Conservation (phyloP, 2,329 filamentous ascomycete species). For the Chaetomiaceae sp. region DNA sequence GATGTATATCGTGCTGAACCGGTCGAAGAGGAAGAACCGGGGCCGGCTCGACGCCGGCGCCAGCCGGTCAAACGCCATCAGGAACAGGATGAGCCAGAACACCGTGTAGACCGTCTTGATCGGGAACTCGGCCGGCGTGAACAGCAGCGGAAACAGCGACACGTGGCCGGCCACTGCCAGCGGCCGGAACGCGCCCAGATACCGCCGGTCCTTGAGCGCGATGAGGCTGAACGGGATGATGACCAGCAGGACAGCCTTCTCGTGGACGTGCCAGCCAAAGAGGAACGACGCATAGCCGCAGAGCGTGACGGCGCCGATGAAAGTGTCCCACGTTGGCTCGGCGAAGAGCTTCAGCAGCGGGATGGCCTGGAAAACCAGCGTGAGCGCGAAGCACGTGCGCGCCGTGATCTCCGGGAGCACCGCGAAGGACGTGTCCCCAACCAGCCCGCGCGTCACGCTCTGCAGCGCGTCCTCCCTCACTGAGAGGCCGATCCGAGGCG, state of each 20-base stretch:
- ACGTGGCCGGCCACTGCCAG: constrained; percentile 91
- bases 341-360: constrained; percentile 78
- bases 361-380: constrained; percentile 74
- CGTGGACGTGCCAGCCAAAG: constrained; percentile 98
- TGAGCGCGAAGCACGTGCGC: constrained; percentile 73
- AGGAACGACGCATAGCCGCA: constrained; percentile 96
- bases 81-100: constrained; percentile 82
- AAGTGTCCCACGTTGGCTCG: constrained; percentile 78
- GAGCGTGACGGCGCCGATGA: constrained; percentile 82
- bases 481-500: constrained; percentile 70
- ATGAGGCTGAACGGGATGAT: constrained; percentile 94
- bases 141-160: constrained; percentile 88
- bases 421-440: constrained; percentile 91
- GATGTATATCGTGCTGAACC: constrained; percentile 86
- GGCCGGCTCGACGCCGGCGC: constrained; percentile 75
- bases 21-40: constrained; percentile 85
- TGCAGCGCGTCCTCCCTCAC: constrained; percentile 71
- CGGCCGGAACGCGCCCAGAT: constrained; percentile 86
- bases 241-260: constrained; percentile 91
- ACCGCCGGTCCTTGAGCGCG: constrained; percentile 81
- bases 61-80: constrained; percentile 80
- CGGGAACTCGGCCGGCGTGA: constrained; percentile 87
- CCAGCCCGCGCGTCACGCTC: constrained; percentile 87
- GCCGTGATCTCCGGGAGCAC: constrained; percentile 84
- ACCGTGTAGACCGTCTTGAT: constrained; percentile 92